Conservation (phyloP, 108 stramenopile genomes). For the Conticribra guillardii region DNA sequence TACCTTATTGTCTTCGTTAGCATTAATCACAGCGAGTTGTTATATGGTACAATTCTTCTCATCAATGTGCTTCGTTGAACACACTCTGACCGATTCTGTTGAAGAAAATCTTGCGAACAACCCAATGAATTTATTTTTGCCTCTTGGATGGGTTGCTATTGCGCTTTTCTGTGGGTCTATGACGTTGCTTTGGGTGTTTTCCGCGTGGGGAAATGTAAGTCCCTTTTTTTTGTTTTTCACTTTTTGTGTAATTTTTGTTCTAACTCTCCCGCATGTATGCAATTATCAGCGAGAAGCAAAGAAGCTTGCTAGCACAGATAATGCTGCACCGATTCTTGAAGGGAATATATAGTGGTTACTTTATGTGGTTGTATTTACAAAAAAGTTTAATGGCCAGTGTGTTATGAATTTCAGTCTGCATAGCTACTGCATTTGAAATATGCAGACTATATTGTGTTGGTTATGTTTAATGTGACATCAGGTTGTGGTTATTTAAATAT, state of each 20-base stretch:
- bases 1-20: conserved; percentile 24
- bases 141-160: conserved; percentile 49
- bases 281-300: conserved; percentile 10
- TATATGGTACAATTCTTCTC: conserved; percentile 64
- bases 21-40: conserved; percentile 48
- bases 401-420: too few relatives aligned
- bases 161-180: conserved; percentile 42
- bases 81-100: conserved; percentile 55
- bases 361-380: too few relatives aligned
- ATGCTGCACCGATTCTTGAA: conserved; percentile 4
- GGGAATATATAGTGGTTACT: too few relatives aligned
- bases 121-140: conserved; percentile 48
- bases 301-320: neutral
- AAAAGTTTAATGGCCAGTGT: too few relatives aligned
- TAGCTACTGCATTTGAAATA: too few relatives aligned
- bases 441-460: too few relatives aligned
- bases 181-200: conserved; percentile 35
- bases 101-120: conserved; percentile 53
- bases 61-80: conserved; percentile 45
- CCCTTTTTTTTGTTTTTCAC: neutral
- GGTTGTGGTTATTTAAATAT: too few relatives aligned
- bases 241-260: neutral
- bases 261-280: neutral
- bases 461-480: too few relatives aligned
- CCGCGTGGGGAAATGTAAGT: conserved; percentile 50